Evolutionary conservation across 768 basidiomycete genomes (phyloP).

Genomic region (Mycena crocata): DNA sequence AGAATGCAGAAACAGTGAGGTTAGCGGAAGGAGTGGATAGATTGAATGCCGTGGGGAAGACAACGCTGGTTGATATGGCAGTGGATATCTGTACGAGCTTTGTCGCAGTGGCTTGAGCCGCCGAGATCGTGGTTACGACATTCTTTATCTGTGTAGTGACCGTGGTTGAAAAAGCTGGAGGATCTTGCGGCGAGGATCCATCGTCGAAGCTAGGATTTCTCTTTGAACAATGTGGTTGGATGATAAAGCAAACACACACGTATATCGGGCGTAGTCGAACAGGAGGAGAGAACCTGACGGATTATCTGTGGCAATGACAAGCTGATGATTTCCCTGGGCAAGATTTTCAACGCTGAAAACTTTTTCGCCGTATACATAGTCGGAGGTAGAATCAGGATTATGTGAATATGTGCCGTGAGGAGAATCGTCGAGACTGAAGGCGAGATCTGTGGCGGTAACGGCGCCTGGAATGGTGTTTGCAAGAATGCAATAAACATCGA

Average conservation of each 20-base stretch:
- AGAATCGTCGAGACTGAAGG: conserved; percentile 19
- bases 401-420: not conserved
- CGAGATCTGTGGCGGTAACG: conserved; percentile 8
- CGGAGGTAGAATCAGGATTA: conserved; percentile 5
- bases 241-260: not conserved
- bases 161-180: not conserved
- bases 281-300: conserved; percentile 12
- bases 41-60: no score
- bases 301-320: conserved; percentile 18
- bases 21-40: not conserved
- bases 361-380: conserved; percentile 2
- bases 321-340: not conserved
- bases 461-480: not conserved
- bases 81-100: not conserved
- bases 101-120: not conserved
- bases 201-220: not conserved
- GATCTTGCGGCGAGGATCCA: not conserved
- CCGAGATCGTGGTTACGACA: not conserved
- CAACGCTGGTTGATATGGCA: not conserved
- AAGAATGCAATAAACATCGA: conserved; percentile 22
- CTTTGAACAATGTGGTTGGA: not conserved
- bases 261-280: conserved; percentile 28
- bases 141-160: not conserved
- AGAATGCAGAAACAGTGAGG: not conserved
- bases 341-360: conserved; percentile 13